Base-by-base conservation (phyloP, 768 basidiomycete species). In the Cyathus striatus region DNA sequence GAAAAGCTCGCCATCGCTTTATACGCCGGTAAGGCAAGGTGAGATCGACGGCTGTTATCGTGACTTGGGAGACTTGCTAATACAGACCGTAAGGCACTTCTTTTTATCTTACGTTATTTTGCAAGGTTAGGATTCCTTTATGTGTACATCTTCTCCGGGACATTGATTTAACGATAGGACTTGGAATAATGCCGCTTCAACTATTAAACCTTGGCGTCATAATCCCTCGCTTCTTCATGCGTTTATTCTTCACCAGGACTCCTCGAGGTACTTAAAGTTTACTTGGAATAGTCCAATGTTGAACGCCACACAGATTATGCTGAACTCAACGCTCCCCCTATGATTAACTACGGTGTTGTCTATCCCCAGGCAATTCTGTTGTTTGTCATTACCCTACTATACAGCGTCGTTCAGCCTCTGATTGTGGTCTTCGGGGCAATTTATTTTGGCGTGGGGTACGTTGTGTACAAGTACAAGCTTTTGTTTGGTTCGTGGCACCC, bases 401-500 rank as follows among this genome's bases (percentile, higher is more conserved):
- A 98, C 70, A 94, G 92, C 61, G 87, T 99, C 50, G 87, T 95
- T 10, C 90, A 96, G 47, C 96, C 96, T 0, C 74, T 96, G 49
- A 96, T 98, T 59, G 75, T 98, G 43, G 77, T 96, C 22, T 98
- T 98, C 57, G 91, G 95, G 10, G 90, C 95, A 1, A 68, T 95
- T 40, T 99, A 99, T 65, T 99, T 99, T 53, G 95, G 93, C n/a
- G 70, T 88, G 27, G 90, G 79, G 5, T 99, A 99, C 58, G 75
- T 98, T 4, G 94, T 96, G 2, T 98, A 97, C 78, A 99, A 99
- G 70, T 96, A 98, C 69, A 95, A 96, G 54, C 74, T 98, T 3
- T 70, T 98, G 0, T 96, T 95, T 53, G 91, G 94, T 94, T 44
- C 43, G 88, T 64, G 3, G 6, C 22, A 6, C 32, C 21, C 38